These are phyloP conservation scores for Chalara sp. DNA, from an alignment of 2,329 filamentous ascomycete species.

Conservation along the genomic window DNA sequence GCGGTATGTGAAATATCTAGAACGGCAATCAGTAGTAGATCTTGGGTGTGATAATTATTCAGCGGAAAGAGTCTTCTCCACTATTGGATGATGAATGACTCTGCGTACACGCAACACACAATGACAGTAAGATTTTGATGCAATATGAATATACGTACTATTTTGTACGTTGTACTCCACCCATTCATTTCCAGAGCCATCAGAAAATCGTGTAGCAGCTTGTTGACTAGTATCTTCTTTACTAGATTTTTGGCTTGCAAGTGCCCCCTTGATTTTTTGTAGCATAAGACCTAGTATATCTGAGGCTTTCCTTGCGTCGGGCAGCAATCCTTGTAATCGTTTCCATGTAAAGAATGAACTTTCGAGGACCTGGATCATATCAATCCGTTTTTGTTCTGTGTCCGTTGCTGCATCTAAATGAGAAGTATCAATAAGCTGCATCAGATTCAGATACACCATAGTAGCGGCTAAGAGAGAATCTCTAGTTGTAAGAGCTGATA, in stretches of 20 bases:
- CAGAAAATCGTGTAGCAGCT: too few relatives aligned
- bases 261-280: conserved; percentile 10
- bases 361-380: conserved; percentile 12
- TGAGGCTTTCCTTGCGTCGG: conserved; percentile 13
- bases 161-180: too few relatives aligned
- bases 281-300: conserved; percentile 14
- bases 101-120: too few relatives aligned
- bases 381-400: neutral
- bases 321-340: neutral
- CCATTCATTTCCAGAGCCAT: too few relatives aligned
- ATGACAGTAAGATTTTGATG: too few relatives aligned
- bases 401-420: neutral
- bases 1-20: too few relatives aligned
- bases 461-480: conserved; percentile 57
- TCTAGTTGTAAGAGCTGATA: conserved; percentile 49
- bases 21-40: too few relatives aligned
- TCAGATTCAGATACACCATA: conserved; percentile 44
- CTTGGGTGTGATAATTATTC: too few relatives aligned
- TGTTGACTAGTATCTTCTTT: neutral
- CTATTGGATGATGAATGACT: too few relatives aligned
- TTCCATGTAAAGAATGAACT: conserved; percentile 15
- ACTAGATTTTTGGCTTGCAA: neutral
- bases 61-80: too few relatives aligned
- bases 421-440: conserved; percentile 7
- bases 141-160: too few relatives aligned